Percentiles rank a stretch among this genome's conserved stretches.
Evolutionary conservation across 768 basidiomycete species (phyloP).

Genomic region (Crassisporium funariophilum): DNA sequence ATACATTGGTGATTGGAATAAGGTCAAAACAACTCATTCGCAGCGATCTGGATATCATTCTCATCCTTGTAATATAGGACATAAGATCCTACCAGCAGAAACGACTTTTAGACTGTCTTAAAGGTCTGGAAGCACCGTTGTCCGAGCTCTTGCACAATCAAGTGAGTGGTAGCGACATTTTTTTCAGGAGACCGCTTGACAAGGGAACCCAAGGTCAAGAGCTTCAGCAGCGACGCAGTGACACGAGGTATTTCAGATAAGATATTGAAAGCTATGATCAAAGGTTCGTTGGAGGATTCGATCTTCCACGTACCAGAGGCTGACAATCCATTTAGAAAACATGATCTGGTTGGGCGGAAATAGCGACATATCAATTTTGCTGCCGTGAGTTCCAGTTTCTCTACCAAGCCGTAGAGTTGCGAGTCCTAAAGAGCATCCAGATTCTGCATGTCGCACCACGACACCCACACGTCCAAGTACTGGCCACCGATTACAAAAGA

Average conservation of each 20-base stretch:
- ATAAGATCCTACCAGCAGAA: constrained; percentile 8
- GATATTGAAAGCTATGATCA: constrained; percentile 22
- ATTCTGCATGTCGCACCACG: constrained; percentile 31
- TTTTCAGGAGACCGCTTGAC: too few relatives aligned
- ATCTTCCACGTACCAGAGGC: neutral
- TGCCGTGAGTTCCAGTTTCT: constrained; percentile 23
- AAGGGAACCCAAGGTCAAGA: too few relatives aligned
- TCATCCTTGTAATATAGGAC: constrained; percentile 1
- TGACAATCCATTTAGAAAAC: constrained; percentile 16
- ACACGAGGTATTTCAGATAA: constrained; percentile 16
- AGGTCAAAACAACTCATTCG: constrained; percentile 5
- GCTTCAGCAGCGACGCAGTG: constrained; percentile 17
- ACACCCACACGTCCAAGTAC: constrained; percentile 20
- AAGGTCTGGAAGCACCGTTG: constrained; percentile 13
- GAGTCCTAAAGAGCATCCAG: constrained; percentile 6
- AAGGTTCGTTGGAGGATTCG: constrained; percentile 14
- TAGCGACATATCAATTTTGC: constrained; percentile 24
- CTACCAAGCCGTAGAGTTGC: neutral
- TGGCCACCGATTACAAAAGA: constrained; percentile 27
- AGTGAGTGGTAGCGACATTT: too few relatives aligned
- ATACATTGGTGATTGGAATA: constrained; percentile 10
- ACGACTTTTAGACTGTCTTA: constrained; percentile 7
- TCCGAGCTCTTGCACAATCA: constrained; percentile 18
- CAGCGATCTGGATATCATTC: neutral
- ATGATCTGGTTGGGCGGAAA: constrained; percentile 28